Base-by-base conservation (phyloP, 2,329 filamentous ascomycete species). In the Ceratocystis destructans region DNA sequence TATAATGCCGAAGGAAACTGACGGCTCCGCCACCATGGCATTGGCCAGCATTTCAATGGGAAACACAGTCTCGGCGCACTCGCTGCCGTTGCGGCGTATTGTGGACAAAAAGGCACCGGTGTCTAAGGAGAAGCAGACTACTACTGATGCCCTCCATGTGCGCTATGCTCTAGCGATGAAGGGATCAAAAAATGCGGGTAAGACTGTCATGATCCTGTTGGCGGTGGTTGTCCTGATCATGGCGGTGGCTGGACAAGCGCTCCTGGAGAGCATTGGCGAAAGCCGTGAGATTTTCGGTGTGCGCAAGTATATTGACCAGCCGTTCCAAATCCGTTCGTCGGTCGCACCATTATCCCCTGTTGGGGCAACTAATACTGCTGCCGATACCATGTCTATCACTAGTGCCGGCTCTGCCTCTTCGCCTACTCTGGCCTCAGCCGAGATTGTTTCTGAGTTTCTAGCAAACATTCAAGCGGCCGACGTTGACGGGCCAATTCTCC, bases 1-100 rank as follows among this genome's bases (percentile, higher is more conserved):
- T n/a, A 77, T 81, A 69, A 77, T 76, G 2, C 73, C 78, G 71
- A 74, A 65, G 77, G 76, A 63, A 72, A 74, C 46, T 79, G 83
- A 17, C 82, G 86, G 71, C 6, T 53, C 65, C 17, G 63, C 61
- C 71, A 48, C 73, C 72, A 15, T 70, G 72, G 89, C 89, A 71
- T 82, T 96, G 2, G 91, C 89, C 37, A 92, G 88, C 61, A 87
- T 90, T 50, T 90, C 88, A 62, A 85, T 95, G 71, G 87, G 85
- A 68, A 92, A 91, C 73, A 89, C 86, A 0, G 84, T 91, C 50
- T 84, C 88, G 37, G 86, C 96, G 31, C 89, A 96, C 75, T 87
- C 84, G 48, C 85, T 96, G 69, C 86, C 89, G 0, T 81, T 96
- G 61, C 78, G 77, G 69, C 78, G 76, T 68, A 71, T 76, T 50